A percentile compares a stretch with the other conserved stretches of the same genome.
These are phyloP conservation scores for Limonium bicolor DNA, from an alignment of 148 eudicot species.

Conservation along the genomic window DNA sequence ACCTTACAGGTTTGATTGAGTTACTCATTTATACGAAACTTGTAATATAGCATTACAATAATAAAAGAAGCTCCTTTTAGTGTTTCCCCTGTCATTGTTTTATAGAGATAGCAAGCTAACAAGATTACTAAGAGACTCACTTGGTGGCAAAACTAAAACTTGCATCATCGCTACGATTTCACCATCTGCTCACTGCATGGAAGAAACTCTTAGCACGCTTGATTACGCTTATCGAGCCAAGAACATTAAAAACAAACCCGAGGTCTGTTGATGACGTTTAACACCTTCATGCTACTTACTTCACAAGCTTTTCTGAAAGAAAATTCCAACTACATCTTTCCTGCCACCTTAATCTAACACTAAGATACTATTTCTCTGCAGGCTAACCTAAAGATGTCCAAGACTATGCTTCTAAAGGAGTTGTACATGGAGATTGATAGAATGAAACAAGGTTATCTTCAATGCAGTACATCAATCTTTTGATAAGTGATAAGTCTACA, in stretches of 20 bases:
- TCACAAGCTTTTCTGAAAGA: no score
- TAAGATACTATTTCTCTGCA: constrained; percentile 8
- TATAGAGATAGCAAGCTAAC: constrained; percentile 87
- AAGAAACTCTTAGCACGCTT: constrained; percentile 84
- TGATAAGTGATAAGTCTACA: background rate
- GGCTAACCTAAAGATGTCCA: constrained; percentile 76
- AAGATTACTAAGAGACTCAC: constrained; percentile 71
- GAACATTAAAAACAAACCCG: constrained; percentile 80
- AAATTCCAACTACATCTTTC: no score
- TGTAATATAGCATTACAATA: no score
- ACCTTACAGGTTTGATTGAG: constrained; percentile 58
- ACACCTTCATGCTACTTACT: background rate
- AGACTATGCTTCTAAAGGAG: constrained; percentile 67
- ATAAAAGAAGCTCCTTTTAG: background rate
- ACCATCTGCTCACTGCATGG: constrained; percentile 58
- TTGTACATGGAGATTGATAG: constrained; percentile 61
- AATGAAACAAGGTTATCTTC: constrained; percentile 83
- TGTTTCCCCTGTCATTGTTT: background rate
- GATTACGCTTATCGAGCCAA: constrained; percentile 90
- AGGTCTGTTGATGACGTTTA: constrained; percentile 22
- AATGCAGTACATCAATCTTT: no score
- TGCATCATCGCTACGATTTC: constrained; percentile 83
- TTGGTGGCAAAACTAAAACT: constrained; percentile 88
- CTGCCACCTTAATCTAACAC: no score
- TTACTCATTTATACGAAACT: no score